These are phyloP conservation scores for Leptosphaerulina australis DNA, from an alignment of 2,329 filamentous ascomycete species.

Conservation along the genomic window DNA sequence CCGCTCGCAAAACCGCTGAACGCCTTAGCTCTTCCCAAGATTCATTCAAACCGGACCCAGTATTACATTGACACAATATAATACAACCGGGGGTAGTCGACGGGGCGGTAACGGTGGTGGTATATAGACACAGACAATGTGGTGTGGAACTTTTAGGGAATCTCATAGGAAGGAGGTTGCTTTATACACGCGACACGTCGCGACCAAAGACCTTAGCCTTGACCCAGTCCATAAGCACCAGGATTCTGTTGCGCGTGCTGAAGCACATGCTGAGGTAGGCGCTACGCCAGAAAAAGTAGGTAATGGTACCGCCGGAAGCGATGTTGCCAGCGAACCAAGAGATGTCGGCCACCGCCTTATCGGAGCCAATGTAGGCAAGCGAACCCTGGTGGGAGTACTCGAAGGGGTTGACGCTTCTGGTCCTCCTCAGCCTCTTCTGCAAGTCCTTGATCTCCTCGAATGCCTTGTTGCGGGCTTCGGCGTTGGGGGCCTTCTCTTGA, in stretches of 20 bases:
- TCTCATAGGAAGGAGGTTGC: background rate
- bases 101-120: conserved; percentile 12
- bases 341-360: conserved; percentile 96
- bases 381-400: conserved; percentile 98
- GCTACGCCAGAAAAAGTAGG: conserved; percentile 97
- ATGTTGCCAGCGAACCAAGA: conserved; percentile 97
- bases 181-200: conserved; percentile 78
- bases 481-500: conserved; percentile 70
- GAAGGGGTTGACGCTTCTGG: conserved; percentile 97
- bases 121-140: conserved; percentile 17
- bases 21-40: conserved; percentile 17
- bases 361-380: conserved; percentile 96
- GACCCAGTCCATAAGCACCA: conserved; percentile 92
- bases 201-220: conserved; percentile 97
- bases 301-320: conserved; percentile 88
- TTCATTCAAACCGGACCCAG: conserved; percentile 12
- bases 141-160: conserved; percentile 10
- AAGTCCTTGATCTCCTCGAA: conserved; percentile 81
- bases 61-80: conserved; percentile 19
- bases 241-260: conserved; percentile 92
- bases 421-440: conserved; percentile 83
- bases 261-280: conserved; percentile 99
- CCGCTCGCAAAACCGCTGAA: conserved; percentile 11
- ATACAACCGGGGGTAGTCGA: conserved; percentile 2
- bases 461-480: conserved; percentile 62